Base-by-base conservation (phyloP, 2,329 filamentous ascomycete species). In the Claviceps pazoutovae region DNA sequence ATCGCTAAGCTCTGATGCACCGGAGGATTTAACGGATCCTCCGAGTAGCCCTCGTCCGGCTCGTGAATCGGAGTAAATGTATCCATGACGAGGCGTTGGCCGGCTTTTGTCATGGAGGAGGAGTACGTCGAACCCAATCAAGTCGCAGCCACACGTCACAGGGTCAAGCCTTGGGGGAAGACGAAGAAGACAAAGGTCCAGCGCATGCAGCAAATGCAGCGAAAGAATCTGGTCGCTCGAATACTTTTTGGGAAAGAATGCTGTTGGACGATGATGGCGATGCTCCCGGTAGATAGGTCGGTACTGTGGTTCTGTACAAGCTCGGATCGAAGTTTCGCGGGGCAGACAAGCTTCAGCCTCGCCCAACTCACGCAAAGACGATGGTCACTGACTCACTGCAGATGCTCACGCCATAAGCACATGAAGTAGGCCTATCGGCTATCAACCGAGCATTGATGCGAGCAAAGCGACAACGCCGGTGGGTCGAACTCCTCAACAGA, bases 31-130 rank as follows among this genome's bases (percentile, higher is more conserved):
- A 81, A 67, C 53, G 78, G 78, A 58, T 90, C 86, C 64, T 93
- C 87, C 5, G 87, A 90, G 66, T 93, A 94, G 61, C 88, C 88
- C 70, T 94, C 88, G 70, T 94, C 88, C 53, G 88, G 77, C 65
- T 82, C 73, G 54, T 75, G 73, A 16, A 65, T 73, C 57, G 78
- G 74, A 36, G 78, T 66, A 55, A 73, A 72, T 46, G 69, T 61
- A 59, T 74, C 71, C 70, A 75, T 73, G 46, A 51, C 44, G 9
- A 56, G 55, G 21, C 59, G 55, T 39, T 54, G 56, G 48, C 64
- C 59, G 48, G 58, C 56, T 53, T 61, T 62, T 38, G 62, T 59
- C 62, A 65, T 65, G 16, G 43, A 19, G 34, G 8, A 19, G 46
- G 11, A 8, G 50, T 43, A 8, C 16, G 30, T 37, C 30, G 21